Evolutionary conservation across 805 yeast species (phyloP).

Genomic region (Hanseniaspora clermontiae): DNA sequence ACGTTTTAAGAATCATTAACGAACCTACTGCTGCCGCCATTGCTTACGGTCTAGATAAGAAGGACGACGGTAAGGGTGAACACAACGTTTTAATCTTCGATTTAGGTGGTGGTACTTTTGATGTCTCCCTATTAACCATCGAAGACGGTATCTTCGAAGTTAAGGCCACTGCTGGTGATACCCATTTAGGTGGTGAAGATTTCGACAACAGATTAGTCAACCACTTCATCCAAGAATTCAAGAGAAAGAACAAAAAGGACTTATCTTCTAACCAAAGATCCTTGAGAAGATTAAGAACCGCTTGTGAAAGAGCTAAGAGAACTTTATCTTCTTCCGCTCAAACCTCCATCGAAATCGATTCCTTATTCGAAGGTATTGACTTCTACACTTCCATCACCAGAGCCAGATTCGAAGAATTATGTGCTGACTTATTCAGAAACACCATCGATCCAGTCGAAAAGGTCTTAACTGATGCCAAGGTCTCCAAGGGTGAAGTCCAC

Average conservation of each 20-base stretch:
- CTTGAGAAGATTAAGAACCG: conserved; percentile 94
- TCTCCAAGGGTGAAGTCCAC: conserved; percentile 82
- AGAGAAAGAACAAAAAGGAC: conserved; percentile 96
- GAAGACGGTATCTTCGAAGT: conserved; percentile 96
- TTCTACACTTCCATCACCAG: conserved; percentile 96
- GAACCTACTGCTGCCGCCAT: conserved; percentile 96
- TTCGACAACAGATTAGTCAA: conserved; percentile 92
- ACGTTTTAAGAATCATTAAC: conserved; percentile 85
- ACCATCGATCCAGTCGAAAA: conserved; percentile 93
- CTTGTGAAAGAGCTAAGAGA: conserved; percentile 99
- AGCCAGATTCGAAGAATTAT: conserved; percentile 97
- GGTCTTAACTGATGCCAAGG: conserved; percentile 86
- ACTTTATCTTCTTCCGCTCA: conserved; percentile 94
- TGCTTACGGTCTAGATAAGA: conserved; percentile 81
- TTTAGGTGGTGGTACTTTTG: conserved; percentile 98
- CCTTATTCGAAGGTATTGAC: conserved; percentile 91
- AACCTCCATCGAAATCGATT: conserved; percentile 92
- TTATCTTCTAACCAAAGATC: conserved; percentile 89
- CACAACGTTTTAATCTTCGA: conserved; percentile 87
- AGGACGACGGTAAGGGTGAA: conserved; percentile 44
- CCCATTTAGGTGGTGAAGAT: conserved; percentile 97
- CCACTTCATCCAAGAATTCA: conserved; percentile 89
- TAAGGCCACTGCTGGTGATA: conserved; percentile 75
- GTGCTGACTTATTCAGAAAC: conserved; percentile 91
- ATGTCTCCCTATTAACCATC: conserved; percentile 84